A percentile compares a stretch with the other conserved stretches of the same genome.
Evolutionary conservation across 2,329 filamentous ascomycete species (phyloP).

Genomic region (Diaporthe vaccinii): DNA sequence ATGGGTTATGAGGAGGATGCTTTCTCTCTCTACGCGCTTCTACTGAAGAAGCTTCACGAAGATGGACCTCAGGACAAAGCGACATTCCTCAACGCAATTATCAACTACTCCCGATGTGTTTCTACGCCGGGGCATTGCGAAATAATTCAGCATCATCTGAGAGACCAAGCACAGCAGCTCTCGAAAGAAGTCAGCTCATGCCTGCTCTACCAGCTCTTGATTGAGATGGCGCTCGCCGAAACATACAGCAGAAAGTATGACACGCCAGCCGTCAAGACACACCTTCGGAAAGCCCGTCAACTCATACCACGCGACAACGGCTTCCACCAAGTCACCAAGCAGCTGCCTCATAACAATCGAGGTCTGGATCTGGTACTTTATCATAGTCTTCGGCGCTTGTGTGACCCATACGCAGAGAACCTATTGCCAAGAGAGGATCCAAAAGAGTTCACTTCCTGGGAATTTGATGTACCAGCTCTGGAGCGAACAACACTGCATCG

Average conservation of each 20-base stretch:
- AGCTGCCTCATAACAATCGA: not conserved
- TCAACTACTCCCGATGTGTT: not conserved
- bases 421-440: not conserved
- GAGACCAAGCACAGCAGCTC: not conserved
- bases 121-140: not conserved
- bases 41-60: not conserved
- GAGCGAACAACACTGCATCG: not conserved
- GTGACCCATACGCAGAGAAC: not conserved
- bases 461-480: not conserved
- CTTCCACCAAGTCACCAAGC: not conserved
- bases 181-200: not conserved
- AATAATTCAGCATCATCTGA: not conserved
- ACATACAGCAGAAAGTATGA: not conserved
- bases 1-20: not conserved
- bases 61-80: not conserved
- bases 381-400: not conserved
- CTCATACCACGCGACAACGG: not conserved
- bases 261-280: not conserved
- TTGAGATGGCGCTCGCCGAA: constrained; percentile 2
- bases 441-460: not conserved
- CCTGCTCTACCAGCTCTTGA: not conserved
- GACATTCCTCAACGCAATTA: not conserved
- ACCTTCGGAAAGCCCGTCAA: not conserved
- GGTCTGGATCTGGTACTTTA: not conserved
- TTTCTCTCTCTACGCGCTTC: not conserved